These are phyloP conservation scores for Zygnema circumcarinatum DNA, from an alignment of 139 green algal species.

Conservation along the genomic window DNA sequence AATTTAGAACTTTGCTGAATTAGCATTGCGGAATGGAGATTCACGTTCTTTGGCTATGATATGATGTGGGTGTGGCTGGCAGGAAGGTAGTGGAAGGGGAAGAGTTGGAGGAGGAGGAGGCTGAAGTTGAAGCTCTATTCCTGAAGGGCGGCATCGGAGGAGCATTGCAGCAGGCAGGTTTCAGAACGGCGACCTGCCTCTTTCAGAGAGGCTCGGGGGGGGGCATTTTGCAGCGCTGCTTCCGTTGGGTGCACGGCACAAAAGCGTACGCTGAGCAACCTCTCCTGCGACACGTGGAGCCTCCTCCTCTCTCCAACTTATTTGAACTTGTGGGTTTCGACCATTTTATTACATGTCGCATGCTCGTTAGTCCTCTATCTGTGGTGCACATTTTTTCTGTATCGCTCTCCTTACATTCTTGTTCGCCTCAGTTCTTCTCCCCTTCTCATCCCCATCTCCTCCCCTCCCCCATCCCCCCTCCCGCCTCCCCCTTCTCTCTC, in stretches of 20 bases:
- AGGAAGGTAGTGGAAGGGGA: neutral
- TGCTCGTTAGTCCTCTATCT: too few species aligned
- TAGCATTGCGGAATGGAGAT: too few species aligned
- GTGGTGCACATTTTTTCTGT: too few species aligned
- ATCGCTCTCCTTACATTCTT: neutral
- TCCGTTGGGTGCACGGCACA: slow-evolving; percentile 36
- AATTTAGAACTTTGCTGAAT: too few species aligned
- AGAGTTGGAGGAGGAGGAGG: neutral
- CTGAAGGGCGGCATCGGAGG: neutral
- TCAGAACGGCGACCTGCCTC: slow-evolving; percentile 40
- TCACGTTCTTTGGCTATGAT: too few species aligned
- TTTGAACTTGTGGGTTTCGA: slow-evolving; percentile 85
- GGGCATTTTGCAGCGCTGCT: slow-evolving; percentile 8
- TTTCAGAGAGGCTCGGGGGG: neutral
- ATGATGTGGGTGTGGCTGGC: too few species aligned
- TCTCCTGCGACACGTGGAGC: slow-evolving; percentile 65
- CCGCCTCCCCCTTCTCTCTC: neutral
- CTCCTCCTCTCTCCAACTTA: slow-evolving; percentile 67
- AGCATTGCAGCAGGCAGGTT: slow-evolving; percentile 21
- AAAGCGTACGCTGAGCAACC: slow-evolving; percentile 26
- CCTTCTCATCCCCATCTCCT: neutral
- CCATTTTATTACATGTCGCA: too few species aligned
- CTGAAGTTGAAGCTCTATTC: neutral
- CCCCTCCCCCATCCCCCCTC: neutral
- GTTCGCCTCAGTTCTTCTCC: neutral